Conservation (phyloP, 371 early-diverging fungal genomes). For the Neoconidiobolus thromboides region DNA sequence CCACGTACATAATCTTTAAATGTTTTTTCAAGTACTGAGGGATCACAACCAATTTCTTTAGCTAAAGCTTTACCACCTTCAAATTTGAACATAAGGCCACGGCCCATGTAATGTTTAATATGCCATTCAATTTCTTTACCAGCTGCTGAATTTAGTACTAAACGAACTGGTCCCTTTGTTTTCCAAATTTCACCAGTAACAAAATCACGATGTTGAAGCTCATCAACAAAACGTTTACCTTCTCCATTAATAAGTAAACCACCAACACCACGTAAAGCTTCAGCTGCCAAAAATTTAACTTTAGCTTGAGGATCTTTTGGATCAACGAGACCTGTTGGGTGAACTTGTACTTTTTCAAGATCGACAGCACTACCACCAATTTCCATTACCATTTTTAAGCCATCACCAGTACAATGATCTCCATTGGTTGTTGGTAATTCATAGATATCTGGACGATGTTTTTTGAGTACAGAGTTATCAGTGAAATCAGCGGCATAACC, state of each 20-base stretch:
- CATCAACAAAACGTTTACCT: constrained; percentile 86
- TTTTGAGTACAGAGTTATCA: constrained; percentile 35
- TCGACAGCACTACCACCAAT: constrained; percentile 75
- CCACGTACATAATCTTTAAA: constrained; percentile 64
- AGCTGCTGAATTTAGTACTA: constrained; percentile 66
- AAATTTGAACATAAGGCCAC: constrained; percentile 70
- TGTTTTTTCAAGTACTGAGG: constrained; percentile 44
- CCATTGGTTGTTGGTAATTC: constrained; percentile 82
- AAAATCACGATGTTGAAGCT: constrained; percentile 72
- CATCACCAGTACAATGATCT: constrained; percentile 89
- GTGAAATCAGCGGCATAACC: constrained; percentile 71
- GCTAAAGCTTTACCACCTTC: constrained; percentile 54
- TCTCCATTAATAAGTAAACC: constrained; percentile 66
- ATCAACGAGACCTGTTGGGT: constrained; percentile 90
- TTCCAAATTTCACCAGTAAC: constrained; percentile 70
- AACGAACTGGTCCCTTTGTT: constrained; percentile 68
- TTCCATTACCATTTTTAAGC: constrained; percentile 69
- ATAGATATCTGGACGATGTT: constrained; percentile 24
- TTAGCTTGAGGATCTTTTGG: constrained; percentile 74
- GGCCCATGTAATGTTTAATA: constrained; percentile 81
- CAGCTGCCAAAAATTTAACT: constrained; percentile 81
- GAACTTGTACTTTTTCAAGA: constrained; percentile 93
- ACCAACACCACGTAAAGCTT: constrained; percentile 92
- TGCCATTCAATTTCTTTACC: constrained; percentile 87
- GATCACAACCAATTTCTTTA: constrained; percentile 56